Percentiles rank a stretch among this genome's conserved stretches.
These are phyloP conservation scores for Auxenochlorella pyrenoidosa DNA, from an alignment of 139 green algal species.

Conservation along the genomic window DNA sequence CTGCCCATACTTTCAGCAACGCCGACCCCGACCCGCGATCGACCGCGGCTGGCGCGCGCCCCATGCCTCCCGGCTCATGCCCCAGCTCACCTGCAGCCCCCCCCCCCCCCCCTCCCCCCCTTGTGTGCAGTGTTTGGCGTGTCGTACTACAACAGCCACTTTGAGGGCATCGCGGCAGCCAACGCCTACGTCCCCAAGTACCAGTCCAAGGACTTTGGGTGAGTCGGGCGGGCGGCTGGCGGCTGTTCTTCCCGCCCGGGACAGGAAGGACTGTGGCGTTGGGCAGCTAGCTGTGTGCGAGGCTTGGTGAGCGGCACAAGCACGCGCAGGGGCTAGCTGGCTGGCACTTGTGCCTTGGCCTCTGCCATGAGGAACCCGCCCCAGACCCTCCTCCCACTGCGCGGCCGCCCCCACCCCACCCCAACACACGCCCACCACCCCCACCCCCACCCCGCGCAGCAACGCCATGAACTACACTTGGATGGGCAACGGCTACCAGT, in stretches of 20 bases:
- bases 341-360: too few relatives aligned
- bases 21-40: too few relatives aligned
- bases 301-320: too few relatives aligned
- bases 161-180: slow-evolving; percentile 7
- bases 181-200: slow-evolving; percentile 3
- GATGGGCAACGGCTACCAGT: slow-evolving; percentile 53
- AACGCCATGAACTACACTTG: slow-evolving; percentile 48
- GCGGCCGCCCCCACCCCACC: too few relatives aligned
- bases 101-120: neutral
- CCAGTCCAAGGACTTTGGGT: neutral
- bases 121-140: slow-evolving; percentile 29
- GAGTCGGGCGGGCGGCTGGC: neutral
- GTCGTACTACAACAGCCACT: slow-evolving; percentile 40
- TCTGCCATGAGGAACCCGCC: too few relatives aligned
- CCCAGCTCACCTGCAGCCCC: neutral
- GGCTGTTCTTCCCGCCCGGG: too few relatives aligned
- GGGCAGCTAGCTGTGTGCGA: too few relatives aligned
- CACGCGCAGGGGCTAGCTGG: too few relatives aligned
- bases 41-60: too few relatives aligned
- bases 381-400: too few relatives aligned
- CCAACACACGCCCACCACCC: neutral
- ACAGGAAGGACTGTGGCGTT: too few relatives aligned
- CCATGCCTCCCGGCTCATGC: neutral
- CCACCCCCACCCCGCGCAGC: neutral
- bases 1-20: too few relatives aligned